Base-by-base conservation (phyloP, 2,329 filamentous ascomycete genomes). In the Shiraia sp. region DNA sequence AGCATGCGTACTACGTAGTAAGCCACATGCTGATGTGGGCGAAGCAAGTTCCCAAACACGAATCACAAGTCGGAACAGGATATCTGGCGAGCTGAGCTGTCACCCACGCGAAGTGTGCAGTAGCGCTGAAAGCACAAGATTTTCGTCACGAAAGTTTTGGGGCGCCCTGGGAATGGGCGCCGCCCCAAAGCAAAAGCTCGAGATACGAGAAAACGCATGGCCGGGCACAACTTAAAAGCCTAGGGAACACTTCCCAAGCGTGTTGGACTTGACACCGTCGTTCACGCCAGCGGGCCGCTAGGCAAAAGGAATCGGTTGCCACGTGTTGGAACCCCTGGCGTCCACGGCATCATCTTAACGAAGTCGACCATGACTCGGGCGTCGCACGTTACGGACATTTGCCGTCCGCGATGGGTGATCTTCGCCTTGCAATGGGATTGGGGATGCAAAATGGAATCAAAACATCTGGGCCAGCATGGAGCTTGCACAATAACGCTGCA, bases 211-310 rank as follows among this genome's bases (percentile, higher is more conserved):
- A 31, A 33, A 40, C 24, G 39, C 33, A 36, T 35, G 17, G 34
- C 28, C 32, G n/a, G 34, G n/a, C n/a, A n/a, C n/a, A n/a, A n/a
- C n/a, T n/a, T n/a, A 41, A 35, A 42, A 32, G 43, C n/a, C 24
- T 19, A 16, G 32, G 31, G 31, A 22, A 13, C 36, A 31, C 32
- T 39, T 40, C 37, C 28, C 40, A 45, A 39, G 36, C 43, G 34
- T 39, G 28, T 30, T 14, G 31, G 24, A 36, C 42, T n/a, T 38
- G 45, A 39, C 32, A 41, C 41, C 45, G 39, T 49, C 45, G 52
- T 62, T 62, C 57, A 59, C 60, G 58, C 60, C 57, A 63, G 58
- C 54, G 55, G 59, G 49, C 58, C 58, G 58, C 54, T 53, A 53
- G 49, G 45, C 45, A 57, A 49, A 59, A 52, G 47, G 44, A 56